Conservation (phyloP, 768 basidiomycete genomes). For the Mrakia hoshinonis region DNA sequence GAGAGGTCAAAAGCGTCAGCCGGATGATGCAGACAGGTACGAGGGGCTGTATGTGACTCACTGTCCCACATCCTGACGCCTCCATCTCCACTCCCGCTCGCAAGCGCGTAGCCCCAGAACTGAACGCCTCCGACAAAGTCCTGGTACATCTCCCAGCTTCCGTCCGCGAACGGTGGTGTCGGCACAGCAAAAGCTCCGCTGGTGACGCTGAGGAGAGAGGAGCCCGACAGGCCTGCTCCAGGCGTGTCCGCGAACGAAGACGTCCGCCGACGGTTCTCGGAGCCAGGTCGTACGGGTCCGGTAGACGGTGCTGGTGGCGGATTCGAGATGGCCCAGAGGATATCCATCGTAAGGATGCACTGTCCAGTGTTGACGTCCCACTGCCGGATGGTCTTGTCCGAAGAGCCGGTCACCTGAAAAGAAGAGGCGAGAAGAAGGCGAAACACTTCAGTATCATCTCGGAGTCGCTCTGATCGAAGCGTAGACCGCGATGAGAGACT, state of each 20-base stretch:
- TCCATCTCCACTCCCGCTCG: constrained; percentile 93
- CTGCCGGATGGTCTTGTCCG: constrained; percentile 94
- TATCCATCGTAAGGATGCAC: constrained; percentile 99
- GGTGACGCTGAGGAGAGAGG: constrained; percentile 51
- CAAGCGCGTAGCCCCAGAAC: constrained; percentile 96
- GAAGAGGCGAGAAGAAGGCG: not conserved
- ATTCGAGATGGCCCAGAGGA: constrained; percentile 97
- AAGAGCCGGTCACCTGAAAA: constrained; percentile 82
- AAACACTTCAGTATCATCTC: not conserved
- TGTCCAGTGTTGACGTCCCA: constrained; percentile 97
- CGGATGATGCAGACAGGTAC: too few relatives aligned
- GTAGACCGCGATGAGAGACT: constrained; percentile 34
- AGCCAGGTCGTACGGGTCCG: constrained; percentile 5
- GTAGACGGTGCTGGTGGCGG: constrained; percentile 45
- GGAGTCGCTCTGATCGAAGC: not conserved
- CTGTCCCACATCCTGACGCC: constrained; percentile 99
- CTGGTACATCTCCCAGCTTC: constrained; percentile 87
- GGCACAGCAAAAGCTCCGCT: constrained; percentile 67
- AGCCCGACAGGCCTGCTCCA: constrained; percentile 10
- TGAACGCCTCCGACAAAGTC: constrained; percentile 97
- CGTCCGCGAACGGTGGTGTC: constrained; percentile 79
- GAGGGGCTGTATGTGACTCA: constrained; percentile 46
- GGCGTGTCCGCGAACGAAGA: constrained; percentile 28
- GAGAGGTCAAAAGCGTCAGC: not conserved
- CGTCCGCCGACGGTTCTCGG: constrained; percentile 13